Evolutionary conservation across 2,329 filamentous ascomycete genomes (phyloP).

Genomic region (Hypoxylon rubiginosum): DNA sequence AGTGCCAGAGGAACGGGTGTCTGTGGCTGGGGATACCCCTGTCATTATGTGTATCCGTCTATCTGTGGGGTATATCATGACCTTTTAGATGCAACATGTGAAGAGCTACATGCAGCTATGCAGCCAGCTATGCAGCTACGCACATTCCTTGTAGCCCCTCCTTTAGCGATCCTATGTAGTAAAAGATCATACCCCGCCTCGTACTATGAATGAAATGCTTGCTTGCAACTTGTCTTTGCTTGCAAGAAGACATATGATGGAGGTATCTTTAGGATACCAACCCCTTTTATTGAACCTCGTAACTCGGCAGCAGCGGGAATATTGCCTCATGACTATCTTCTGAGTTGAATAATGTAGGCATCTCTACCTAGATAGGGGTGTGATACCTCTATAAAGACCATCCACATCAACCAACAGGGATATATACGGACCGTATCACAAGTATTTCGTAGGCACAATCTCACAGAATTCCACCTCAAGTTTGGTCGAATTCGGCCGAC

Average conservation of each 20-base stretch:
- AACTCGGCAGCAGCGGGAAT: neutral
- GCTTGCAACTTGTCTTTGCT: neutral
- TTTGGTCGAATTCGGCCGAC: constrained; percentile 34
- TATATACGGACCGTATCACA: neutral
- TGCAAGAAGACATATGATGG: neutral
- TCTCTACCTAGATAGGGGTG: neutral
- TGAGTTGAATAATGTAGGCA: neutral
- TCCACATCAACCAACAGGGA: neutral
- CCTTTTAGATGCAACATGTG: too few relatives aligned
- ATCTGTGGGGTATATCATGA: too few relatives aligned
- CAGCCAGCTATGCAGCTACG: neutral
- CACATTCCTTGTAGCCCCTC: neutral
- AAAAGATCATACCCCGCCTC: neutral
- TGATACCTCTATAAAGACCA: neutral
- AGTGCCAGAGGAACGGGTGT: too few relatives aligned
- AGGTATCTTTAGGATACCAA: neutral
- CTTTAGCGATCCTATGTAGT: neutral
- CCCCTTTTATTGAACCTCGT: neutral
- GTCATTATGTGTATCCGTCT: too few relatives aligned
- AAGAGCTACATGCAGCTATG: neutral
- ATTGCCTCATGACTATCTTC: neutral
- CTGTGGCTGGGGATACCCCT: neutral
- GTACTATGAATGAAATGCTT: neutral
- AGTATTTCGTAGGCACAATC: neutral
- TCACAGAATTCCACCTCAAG: neutral